A percentile compares a stretch with the other conserved stretches of the same genome.
Evolutionary conservation across 2,329 filamentous ascomycete species (phyloP).

Genomic region (Nothophoma quercina): DNA sequence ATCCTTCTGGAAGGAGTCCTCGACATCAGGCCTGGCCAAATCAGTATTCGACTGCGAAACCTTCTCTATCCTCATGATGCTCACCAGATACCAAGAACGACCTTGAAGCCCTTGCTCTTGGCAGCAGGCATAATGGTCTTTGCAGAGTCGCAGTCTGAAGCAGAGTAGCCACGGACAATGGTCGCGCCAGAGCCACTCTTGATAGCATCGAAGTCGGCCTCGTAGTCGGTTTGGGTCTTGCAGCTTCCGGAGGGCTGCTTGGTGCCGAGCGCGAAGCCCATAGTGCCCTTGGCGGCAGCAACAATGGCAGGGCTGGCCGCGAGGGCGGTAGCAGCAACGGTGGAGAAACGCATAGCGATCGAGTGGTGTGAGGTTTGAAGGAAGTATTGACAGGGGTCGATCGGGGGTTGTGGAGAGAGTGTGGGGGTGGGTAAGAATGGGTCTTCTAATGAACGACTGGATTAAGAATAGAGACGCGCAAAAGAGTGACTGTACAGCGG

Average conservation of each 20-base stretch:
- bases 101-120: slow-evolving; percentile 69
- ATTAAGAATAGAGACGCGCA: slow-evolving; percentile 24
- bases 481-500: slow-evolving; percentile 37
- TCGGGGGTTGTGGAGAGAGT: background rate
- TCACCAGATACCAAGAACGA: slow-evolving; percentile 75
- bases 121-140: slow-evolving; percentile 71
- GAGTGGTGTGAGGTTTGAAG: slow-evolving; percentile 10
- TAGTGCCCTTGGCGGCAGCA: slow-evolving; percentile 59
- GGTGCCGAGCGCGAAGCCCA: slow-evolving; percentile 73
- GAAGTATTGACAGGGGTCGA: slow-evolving; percentile 3
- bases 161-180: slow-evolving; percentile 72
- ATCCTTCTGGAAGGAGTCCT: slow-evolving; percentile 68
- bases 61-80: slow-evolving; percentile 25
- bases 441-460: slow-evolving; percentile 20
- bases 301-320: slow-evolving; percentile 56
- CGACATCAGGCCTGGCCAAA: slow-evolving; percentile 65
- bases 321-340: slow-evolving; percentile 40
- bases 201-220: slow-evolving; percentile 70
- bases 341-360: slow-evolving; percentile 47
- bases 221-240: slow-evolving; percentile 70
- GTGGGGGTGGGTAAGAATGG: background rate
- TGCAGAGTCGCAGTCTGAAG: slow-evolving; percentile 70
- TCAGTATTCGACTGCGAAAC: slow-evolving; percentile 1
- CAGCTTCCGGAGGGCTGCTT: slow-evolving; percentile 66
- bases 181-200: slow-evolving; percentile 58